Evolutionary conservation across 192 early-diverging fungal genomes (phyloP), one percentile per base, ranked within the genome.

Genomic region (Mortierella alpina): DNA sequence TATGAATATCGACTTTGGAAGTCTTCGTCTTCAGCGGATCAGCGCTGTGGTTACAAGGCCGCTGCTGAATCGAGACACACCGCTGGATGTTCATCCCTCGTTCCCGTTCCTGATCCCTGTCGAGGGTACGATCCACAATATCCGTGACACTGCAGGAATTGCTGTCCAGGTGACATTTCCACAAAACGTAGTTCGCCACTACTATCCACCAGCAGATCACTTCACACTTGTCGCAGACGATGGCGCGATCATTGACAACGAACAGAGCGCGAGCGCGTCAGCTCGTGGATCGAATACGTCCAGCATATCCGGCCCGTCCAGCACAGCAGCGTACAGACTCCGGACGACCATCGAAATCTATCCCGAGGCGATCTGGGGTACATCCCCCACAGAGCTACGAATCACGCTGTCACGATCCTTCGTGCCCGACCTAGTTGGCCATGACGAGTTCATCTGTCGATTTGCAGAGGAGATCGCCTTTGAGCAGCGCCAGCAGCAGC

Each of bases 371-470:
- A 40, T 52, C 10, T 80, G 77, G 77, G 70, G 77, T 0, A 68
- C 70, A 20, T 22, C 69, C 0, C 59, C 77, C 0, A 60, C 70
- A 4, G 70, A 66, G 50, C 56, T 80, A 4, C 69, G 77, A 7
- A 72, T 80, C 59, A 63, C 77, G 9, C 47, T 80, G 9, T 61
- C 77, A 6, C 58, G 77, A 2, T 70, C 77, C 7, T 80, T 80
- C 23, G 70, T 55, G 17, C 70, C 77, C 5, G 77, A 80, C 49
- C 45, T 80, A 39, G 59, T 67, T 13, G 77, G 70, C 7, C 77
- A 80, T 44, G 77, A 80, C 39, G 77, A 80, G 55, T 80, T 80
- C 53, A 80, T 80, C 20, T 80, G 77, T 48, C 63, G 77, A 17
- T 80, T 80, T 41, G 77, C 77, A 12, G 77, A 80, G 45, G 77